These are phyloP conservation scores for Exobasidium cylindrosporum DNA, from an alignment of 1,284 basidiomycete species.

Conservation along the genomic window DNA sequence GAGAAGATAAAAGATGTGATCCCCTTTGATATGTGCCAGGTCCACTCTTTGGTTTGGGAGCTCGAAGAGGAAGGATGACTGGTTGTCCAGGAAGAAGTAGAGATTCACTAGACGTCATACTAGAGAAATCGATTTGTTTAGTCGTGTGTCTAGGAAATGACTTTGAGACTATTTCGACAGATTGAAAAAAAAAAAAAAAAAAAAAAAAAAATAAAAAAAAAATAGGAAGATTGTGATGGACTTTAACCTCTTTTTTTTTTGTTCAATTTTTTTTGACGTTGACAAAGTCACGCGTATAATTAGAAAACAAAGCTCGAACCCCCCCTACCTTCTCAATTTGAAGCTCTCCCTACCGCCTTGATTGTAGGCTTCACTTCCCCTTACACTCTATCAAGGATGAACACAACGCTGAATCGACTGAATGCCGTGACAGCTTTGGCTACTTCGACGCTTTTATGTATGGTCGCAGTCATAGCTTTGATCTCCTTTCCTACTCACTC, in stretches of 20 bases:
- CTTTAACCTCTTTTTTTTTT: neutral
- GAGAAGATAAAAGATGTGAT: constrained; percentile 37
- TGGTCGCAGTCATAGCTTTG: constrained; percentile 56
- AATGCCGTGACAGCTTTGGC: constrained; percentile 68
- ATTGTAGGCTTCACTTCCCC: neutral
- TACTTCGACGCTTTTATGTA: constrained; percentile 63
- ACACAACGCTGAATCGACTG: constrained; percentile 64
- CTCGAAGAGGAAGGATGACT: neutral
- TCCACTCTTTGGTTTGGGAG: constrained; percentile 15
- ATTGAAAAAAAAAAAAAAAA: no score
- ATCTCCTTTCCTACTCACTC: constrained; percentile 26
- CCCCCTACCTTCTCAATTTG: no score
- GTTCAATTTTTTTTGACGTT: no score
- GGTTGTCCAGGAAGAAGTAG: constrained; percentile 23
- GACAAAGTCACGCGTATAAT: no score
- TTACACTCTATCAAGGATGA: constrained; percentile 16
- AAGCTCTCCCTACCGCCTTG: neutral
- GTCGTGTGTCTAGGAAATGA: no score
- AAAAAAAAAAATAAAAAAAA: no score
- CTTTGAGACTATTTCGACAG: no score
- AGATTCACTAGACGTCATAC: neutral
- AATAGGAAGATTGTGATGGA: no score
- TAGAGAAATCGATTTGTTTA: no score
- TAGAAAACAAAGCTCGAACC: no score
- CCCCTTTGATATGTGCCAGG: constrained; percentile 37